phyloP scores from a whole-genome alignment of 208 protist species.

The Porcisia hertigi region DNA sequence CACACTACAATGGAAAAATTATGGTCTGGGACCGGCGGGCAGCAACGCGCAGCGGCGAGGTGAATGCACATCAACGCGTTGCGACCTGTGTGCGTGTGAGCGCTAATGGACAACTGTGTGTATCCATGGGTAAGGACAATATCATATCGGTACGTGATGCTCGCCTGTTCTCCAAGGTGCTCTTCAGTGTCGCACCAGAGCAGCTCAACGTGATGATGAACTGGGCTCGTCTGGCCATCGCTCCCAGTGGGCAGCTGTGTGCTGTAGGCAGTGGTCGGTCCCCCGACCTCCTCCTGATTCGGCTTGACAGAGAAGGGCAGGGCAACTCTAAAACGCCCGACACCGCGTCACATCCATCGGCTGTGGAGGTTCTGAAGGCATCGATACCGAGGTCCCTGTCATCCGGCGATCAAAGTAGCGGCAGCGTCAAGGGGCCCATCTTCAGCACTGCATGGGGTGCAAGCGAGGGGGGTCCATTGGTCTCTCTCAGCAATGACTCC shows the following conservation, averaged over 20 bases:
- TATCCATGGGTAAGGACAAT: slow-evolving; percentile 69
- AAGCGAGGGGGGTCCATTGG: slow-evolving; percentile 25
- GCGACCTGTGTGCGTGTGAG: slow-evolving; percentile 65
- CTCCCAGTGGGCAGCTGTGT: slow-evolving; percentile 37
- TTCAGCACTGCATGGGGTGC: slow-evolving; percentile 44
- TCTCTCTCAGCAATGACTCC: slow-evolving; percentile 33
- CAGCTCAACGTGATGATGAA: slow-evolving; percentile 50
- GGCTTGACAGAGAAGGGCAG: slow-evolving; percentile 10
- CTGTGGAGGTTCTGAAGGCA: slow-evolving; percentile 26
- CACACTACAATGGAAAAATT: slow-evolving; percentile 74
- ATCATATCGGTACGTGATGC: slow-evolving; percentile 57
- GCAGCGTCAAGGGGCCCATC: slow-evolving; percentile 28
- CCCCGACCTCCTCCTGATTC: slow-evolving; percentile 25
- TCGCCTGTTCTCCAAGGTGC: slow-evolving; percentile 42
- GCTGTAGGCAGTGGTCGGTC: slow-evolving; percentile 50
- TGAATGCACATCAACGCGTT: slow-evolving; percentile 49
- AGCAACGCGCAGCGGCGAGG: slow-evolving; percentile 23
- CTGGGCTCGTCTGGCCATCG: slow-evolving; percentile 56
- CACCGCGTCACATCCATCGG: not conserved
- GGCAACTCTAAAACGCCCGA: not conserved
- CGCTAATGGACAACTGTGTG: slow-evolving; percentile 38
- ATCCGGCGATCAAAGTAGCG: not conserved
- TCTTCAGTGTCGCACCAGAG: slow-evolving; percentile 35
- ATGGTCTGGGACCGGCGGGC: slow-evolving; percentile 63
- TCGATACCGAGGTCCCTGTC: not conserved